Percentiles rank a stretch among this genome's conserved stretches.
Evolutionary conservation across 1,284 basidiomycete species (phyloP).

Genomic region (Fistulinella cinereoalba): DNA sequence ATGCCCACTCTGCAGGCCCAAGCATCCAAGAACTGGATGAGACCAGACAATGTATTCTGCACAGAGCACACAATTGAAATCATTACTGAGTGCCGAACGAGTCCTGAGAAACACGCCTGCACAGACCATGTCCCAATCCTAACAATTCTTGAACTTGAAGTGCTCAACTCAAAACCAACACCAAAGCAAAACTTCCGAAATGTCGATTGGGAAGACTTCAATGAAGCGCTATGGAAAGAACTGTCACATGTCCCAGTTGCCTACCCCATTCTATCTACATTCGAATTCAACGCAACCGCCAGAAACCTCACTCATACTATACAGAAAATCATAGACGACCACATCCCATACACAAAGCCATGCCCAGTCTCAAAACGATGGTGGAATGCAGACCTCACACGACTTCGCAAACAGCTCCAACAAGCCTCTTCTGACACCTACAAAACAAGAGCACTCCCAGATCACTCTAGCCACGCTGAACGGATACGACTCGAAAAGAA

Average conservation of each 20-base stretch:
- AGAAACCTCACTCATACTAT: background rate
- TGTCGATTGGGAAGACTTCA: background rate
- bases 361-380: too few relatives aligned
- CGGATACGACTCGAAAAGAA: constrained; percentile 9
- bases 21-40: constrained; percentile 1
- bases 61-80: background rate
- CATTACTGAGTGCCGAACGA: background rate
- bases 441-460: too few relatives aligned
- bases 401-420: too few relatives aligned
- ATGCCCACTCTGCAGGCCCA: background rate
- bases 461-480: constrained; percentile 1
- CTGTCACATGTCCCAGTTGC: background rate
- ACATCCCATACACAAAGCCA: constrained; percentile 19
- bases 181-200: background rate
- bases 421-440: too few relatives aligned
- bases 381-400: too few relatives aligned
- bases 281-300: constrained; percentile 8
- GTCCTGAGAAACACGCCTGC: background rate
- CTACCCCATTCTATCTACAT: background rate
- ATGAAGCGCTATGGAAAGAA: background rate
- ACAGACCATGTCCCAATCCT: constrained; percentile 10
- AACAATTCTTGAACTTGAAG: background rate
- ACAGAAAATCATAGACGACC: background rate
- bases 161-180: background rate
- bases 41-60: constrained; percentile 11